A percentile compares a stretch with the other conserved stretches of the same genome.
These are phyloP conservation scores for Lipomyces mesembrius DNA, from an alignment of 805 yeast species.

Conservation along the genomic window DNA sequence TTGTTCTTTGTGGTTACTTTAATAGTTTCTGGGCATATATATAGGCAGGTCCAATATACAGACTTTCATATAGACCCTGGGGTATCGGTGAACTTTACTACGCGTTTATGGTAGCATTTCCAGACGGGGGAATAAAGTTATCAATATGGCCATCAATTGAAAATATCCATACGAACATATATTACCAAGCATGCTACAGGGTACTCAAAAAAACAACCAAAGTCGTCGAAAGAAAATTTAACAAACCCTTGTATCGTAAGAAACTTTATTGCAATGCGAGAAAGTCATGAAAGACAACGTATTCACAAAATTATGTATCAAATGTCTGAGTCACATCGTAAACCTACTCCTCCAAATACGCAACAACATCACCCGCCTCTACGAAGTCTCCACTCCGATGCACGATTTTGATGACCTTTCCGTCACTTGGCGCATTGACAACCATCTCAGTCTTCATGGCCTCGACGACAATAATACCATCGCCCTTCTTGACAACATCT, in stretches of 20 bases:
- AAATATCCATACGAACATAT: too few species aligned
- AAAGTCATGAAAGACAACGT: too few species aligned
- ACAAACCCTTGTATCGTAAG: too few species aligned
- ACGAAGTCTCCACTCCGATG: constrained; percentile 94
- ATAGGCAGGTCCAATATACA: constrained; percentile 2
- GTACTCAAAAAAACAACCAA: too few species aligned
- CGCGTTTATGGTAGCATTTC: too few species aligned
- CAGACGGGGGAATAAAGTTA: too few species aligned
- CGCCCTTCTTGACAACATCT: constrained; percentile 71
- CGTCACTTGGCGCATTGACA: constrained; percentile 66
- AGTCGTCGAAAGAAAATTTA: too few species aligned
- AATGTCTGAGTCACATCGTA: background rate
- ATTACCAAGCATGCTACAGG: too few species aligned
- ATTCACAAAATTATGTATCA: background rate
- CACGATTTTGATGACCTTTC: constrained; percentile 71
- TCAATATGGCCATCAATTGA: too few species aligned
- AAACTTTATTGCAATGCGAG: too few species aligned
- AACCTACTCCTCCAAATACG: constrained; percentile 54
- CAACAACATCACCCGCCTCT: constrained; percentile 94
- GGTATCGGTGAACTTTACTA: too few species aligned
- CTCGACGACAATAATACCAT: constrained; percentile 85
- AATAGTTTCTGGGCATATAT: background rate
- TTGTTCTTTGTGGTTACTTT: background rate
- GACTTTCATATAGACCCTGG: background rate
- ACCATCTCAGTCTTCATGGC: constrained; percentile 99